Conservation (phyloP, 2,329 filamentous ascomycete species). For the Cercospora nicotianae region DNA sequence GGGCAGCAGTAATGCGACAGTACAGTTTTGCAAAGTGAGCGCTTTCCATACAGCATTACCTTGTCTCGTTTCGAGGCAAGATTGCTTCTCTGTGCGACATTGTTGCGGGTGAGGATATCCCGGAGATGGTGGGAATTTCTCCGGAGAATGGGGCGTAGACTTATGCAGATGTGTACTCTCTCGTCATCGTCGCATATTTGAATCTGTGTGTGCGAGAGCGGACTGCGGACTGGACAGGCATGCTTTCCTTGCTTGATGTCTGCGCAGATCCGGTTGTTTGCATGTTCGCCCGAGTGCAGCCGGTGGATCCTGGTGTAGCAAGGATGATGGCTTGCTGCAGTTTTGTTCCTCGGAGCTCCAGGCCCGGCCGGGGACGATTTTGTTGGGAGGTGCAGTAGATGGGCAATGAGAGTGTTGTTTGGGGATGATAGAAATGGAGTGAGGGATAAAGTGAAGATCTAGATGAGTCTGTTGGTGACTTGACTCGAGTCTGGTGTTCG, state of each 20-base stretch:
- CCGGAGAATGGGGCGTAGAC: not conserved
- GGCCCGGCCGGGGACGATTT: not conserved
- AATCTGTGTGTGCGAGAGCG: not conserved
- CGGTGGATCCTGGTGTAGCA: constrained; percentile 1
- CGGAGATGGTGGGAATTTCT: not conserved
- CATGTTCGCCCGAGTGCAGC: constrained; percentile 11
- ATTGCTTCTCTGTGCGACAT: too few species aligned
- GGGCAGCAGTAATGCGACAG: too few species aligned
- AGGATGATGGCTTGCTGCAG: not conserved
- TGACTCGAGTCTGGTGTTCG: not conserved
- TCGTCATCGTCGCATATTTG: not conserved
- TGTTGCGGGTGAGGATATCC: not conserved
- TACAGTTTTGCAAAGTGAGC: too few species aligned
- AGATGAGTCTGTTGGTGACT: not conserved
- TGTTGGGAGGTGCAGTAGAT: not conserved
- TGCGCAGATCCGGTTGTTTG: constrained; percentile 7
- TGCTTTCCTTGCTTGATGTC: not conserved
- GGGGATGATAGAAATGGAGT: too few species aligned
- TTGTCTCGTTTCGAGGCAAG: too few species aligned
- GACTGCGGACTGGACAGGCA: not conserved
- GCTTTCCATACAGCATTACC: too few species aligned
- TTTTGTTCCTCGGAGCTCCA: not conserved
- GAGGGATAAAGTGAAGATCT: not conserved
- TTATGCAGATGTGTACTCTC: not conserved
- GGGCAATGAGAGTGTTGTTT: not conserved